A percentile compares a stretch with the other conserved stretches of the same genome.
Evolutionary conservation across 2,329 filamentous ascomycete species (phyloP).

Genomic region (Myotisia sp.): DNA sequence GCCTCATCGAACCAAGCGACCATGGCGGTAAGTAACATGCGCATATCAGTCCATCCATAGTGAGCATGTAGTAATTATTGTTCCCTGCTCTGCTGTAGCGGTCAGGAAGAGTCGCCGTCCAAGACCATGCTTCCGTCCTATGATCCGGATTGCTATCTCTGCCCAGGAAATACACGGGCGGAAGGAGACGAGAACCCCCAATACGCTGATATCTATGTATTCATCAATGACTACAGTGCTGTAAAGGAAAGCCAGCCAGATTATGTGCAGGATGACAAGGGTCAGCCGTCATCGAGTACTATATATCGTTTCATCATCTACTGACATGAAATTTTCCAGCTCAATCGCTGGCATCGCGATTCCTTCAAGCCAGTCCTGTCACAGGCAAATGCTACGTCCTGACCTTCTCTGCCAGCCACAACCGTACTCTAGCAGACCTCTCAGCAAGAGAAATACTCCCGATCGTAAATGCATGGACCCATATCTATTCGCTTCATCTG

Average conservation of each 20-base stretch:
- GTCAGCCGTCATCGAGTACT: slow-evolving; percentile 22
- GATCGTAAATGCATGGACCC: slow-evolving; percentile 79
- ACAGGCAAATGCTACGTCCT: slow-evolving; percentile 95
- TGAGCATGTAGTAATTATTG: slow-evolving; percentile 1
- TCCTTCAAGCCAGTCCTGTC: slow-evolving; percentile 71
- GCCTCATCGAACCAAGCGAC: slow-evolving; percentile 87
- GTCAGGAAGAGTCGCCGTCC: slow-evolving; percentile 60
- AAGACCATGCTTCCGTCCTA: slow-evolving; percentile 60
- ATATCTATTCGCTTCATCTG: slow-evolving; percentile 72
- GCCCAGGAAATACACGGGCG: slow-evolving; percentile 78
- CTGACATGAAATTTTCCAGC: not conserved
- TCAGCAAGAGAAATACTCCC: slow-evolving; percentile 59
- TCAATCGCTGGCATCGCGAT: slow-evolving; percentile 46
- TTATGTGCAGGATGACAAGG: slow-evolving; percentile 46
- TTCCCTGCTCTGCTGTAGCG: slow-evolving; percentile 36
- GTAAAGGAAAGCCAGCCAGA: slow-evolving; percentile 85
- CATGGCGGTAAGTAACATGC: slow-evolving; percentile 97
- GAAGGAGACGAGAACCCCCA: slow-evolving; percentile 74
- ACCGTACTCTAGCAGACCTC: slow-evolving; percentile 87
- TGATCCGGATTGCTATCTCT: slow-evolving; percentile 87
- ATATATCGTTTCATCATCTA: not conserved
- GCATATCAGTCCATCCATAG: not conserved
- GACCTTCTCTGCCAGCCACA: slow-evolving; percentile 81
- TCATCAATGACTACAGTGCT: slow-evolving; percentile 94
- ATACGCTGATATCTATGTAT: slow-evolving; percentile 78